phyloP scores from a whole-genome alignment of 352 stramenopile species.

The Pythium dissotocum region DNA sequence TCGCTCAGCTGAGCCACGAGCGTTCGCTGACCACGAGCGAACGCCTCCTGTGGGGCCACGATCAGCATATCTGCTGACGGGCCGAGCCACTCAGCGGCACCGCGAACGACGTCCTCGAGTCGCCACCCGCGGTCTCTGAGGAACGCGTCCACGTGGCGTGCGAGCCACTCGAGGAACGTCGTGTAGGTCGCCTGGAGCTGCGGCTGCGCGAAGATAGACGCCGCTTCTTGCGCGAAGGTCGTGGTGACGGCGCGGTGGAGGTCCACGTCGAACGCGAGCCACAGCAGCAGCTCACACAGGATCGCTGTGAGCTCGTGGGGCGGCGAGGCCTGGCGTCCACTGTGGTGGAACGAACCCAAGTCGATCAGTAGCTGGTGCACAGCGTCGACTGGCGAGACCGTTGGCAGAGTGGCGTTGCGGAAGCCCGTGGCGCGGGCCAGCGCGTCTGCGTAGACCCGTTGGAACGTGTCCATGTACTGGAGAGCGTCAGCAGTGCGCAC shows the following conservation, averaged over 20 bases:
- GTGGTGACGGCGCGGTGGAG: conserved; percentile 9
- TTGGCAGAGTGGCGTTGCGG: neutral
- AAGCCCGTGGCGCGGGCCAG: neutral
- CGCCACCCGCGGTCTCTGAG: conserved; percentile 13
- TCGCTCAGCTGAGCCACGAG: conserved; percentile 11
- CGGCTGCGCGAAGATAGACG: neutral
- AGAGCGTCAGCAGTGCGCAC: conserved; percentile 7
- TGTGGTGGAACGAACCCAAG: neutral
- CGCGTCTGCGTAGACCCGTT: conserved; percentile 14
- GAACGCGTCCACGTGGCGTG: conserved; percentile 14
- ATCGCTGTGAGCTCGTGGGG: conserved; percentile 7
- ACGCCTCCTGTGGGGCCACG: neutral
- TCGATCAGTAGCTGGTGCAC: conserved; percentile 6
- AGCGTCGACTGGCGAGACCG: neutral
- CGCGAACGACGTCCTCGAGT: conserved; percentile 4
- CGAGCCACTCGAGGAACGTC: conserved; percentile 11
- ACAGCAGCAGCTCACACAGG: conserved; percentile 15
- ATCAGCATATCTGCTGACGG: neutral
- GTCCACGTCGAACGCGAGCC: conserved; percentile 19
- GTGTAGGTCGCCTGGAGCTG: neutral
- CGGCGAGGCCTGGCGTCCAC: neutral
- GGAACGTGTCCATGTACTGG: conserved; percentile 15
- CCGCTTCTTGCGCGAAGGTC: conserved; percentile 6
- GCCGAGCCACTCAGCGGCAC: neutral
- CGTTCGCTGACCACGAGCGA: neutral